Evolutionary conservation across 2,329 filamentous ascomycete genomes (phyloP).

Genomic region (Hypoxylon sp.): DNA sequence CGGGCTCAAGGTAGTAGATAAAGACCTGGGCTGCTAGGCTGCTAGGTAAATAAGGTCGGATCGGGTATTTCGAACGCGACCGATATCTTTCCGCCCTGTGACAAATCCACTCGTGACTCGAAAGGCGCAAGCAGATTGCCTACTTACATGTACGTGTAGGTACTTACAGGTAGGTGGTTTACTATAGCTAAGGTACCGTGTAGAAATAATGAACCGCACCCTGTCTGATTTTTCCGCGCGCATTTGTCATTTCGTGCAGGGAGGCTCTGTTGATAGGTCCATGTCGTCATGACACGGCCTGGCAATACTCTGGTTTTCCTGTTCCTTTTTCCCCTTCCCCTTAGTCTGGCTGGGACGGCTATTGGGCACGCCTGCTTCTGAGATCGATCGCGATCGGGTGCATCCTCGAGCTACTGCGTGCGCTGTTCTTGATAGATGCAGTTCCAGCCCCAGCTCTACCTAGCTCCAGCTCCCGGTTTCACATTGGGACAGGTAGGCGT

Average conservation of each 20-base stretch:
- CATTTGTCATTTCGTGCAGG: conserved; percentile 31
- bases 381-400: conserved; percentile 18
- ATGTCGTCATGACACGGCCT: conserved; percentile 19
- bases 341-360: not conserved
- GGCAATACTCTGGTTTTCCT: not conserved
- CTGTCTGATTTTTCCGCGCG: conserved; percentile 5
- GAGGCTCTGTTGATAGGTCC: conserved; percentile 3
- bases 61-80: conserved; percentile 2
- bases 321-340: not conserved
- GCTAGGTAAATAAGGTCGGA: not conserved
- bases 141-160: not conserved
- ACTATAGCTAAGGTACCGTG: too few relatives aligned
- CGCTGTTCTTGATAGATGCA: too few relatives aligned
- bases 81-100: conserved; percentile 20
- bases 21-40: too few relatives aligned
- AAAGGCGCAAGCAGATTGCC: not conserved
- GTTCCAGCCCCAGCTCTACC: not conserved
- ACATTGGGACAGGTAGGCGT: conserved; percentile 16
- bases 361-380: conserved; percentile 13
- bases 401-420: not conserved
- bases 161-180: not conserved
- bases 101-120: conserved; percentile 19
- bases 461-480: not conserved
- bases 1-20: conserved; percentile 12
- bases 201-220: not conserved